These are phyloP conservation scores for Neurospora intermedia DNA, from an alignment of 495 filamentous ascomycete species.

Conservation along the genomic window DNA sequence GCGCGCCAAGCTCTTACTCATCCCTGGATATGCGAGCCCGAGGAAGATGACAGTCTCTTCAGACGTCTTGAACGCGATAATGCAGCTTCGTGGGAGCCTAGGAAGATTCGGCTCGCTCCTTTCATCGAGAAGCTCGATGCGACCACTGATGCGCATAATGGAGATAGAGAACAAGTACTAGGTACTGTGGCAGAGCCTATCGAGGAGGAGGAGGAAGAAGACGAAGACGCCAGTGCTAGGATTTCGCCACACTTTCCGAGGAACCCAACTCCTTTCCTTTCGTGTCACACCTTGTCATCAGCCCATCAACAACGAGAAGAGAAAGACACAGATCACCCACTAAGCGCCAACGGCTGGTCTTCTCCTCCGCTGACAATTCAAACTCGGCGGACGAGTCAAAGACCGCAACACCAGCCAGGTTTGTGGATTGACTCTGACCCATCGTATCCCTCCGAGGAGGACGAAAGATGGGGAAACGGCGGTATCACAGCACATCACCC, in stretches of 20 bases:
- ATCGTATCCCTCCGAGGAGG: background rate
- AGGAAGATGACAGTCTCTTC: constrained; percentile 47
- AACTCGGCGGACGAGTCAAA: background rate
- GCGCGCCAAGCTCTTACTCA: constrained; percentile 67
- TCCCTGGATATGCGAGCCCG: constrained; percentile 34
- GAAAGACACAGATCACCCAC: background rate
- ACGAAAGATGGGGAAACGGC: background rate
- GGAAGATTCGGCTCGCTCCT: constrained; percentile 5
- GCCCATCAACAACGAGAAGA: background rate
- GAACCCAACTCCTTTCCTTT: background rate
- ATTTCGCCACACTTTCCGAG: background rate
- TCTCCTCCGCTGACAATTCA: background rate
- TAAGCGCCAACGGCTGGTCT: background rate
- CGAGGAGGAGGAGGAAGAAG: background rate
- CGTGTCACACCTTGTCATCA: background rate
- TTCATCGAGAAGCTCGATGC: background rate
- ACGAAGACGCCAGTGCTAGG: background rate
- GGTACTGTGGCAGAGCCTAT: background rate
- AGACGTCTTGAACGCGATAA: constrained; percentile 6
- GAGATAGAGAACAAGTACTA: background rate
- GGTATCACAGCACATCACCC: background rate
- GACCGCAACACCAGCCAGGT: background rate
- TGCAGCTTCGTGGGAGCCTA: constrained; percentile 8
- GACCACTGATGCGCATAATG: background rate
- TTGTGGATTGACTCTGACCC: background rate